These are phyloP conservation scores for Ceratocystis alfenasii DNA, from an alignment of 2,329 filamentous ascomycete species.

Conservation along the genomic window DNA sequence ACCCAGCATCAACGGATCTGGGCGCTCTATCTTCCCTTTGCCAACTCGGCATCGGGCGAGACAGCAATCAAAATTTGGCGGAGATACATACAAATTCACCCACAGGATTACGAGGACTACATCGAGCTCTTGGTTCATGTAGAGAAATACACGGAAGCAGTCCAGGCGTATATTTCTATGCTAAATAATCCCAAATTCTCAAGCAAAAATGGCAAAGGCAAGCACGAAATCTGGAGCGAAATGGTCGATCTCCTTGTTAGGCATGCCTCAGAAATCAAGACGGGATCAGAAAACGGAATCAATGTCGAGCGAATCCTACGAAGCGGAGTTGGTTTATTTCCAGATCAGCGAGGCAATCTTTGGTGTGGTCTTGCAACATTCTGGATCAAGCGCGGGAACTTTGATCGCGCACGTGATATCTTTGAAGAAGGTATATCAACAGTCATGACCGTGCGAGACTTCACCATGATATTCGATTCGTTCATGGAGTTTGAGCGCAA, in stretches of 20 bases:
- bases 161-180: slow-evolving; percentile 80
- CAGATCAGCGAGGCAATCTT: slow-evolving; percentile 85
- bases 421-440: slow-evolving; percentile 96
- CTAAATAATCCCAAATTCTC: slow-evolving; percentile 82
- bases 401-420: slow-evolving; percentile 81
- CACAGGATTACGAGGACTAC: slow-evolving; percentile 89
- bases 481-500: slow-evolving; percentile 97
- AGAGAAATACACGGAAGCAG: slow-evolving; percentile 78
- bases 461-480: slow-evolving; percentile 89
- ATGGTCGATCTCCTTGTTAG: slow-evolving; percentile 92
- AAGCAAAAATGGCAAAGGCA: slow-evolving; percentile 87
- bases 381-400: slow-evolving; percentile 86
- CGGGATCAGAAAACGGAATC: slow-evolving; percentile 67
- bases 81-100: slow-evolving; percentile 93
- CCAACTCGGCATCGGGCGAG: slow-evolving; percentile 75
- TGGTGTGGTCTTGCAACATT: slow-evolving; percentile 94
- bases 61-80: slow-evolving; percentile 91
- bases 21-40: slow-evolving; percentile 82
- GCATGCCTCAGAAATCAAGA: slow-evolving; percentile 75
- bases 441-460: slow-evolving; percentile 97
- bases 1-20: slow-evolving; percentile 95
- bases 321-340: slow-evolving; percentile 80
- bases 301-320: slow-evolving; percentile 86
- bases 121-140: slow-evolving; percentile 77
- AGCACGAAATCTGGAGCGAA: slow-evolving; percentile 94